Percentiles rank a stretch among this genome's conserved stretches.
These are phyloP conservation scores for Ustilago curta DNA, from an alignment of 1,284 basidiomycete genomes.

Conservation along the genomic window DNA sequence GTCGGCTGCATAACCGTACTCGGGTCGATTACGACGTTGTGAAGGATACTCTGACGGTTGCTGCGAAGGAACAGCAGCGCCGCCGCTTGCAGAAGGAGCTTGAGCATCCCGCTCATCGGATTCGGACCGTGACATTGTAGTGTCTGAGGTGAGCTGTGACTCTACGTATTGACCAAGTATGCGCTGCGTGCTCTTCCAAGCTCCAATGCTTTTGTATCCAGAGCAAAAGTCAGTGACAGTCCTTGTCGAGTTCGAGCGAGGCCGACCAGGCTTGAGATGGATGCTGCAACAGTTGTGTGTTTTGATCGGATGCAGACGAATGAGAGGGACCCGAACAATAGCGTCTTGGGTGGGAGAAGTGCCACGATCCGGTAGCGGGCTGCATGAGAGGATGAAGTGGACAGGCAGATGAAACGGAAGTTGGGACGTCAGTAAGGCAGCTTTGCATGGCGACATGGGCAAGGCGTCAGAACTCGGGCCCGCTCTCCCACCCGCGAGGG, in stretches of 20 bases:
- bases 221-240: neutral
- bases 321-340: conserved; percentile 22
- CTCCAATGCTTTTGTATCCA: too few species aligned
- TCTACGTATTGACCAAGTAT: neutral
- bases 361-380: conserved; percentile 12
- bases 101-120: conserved; percentile 28
- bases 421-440: conserved; percentile 22
- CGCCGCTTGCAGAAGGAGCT: conserved; percentile 10
- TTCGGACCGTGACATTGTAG: conserved; percentile 35
- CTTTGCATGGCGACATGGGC: conserved; percentile 16
- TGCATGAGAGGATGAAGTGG: conserved; percentile 25
- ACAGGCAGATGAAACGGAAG: conserved; percentile 15
- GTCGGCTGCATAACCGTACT: conserved; percentile 13
- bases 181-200: neutral
- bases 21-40: conserved; percentile 22
- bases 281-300: conserved; percentile 7
- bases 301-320: neutral
- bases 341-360: conserved; percentile 17
- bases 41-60: conserved; percentile 20
- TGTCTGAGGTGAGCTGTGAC: conserved; percentile 2
- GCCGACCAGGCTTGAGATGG: neutral
- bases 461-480: neutral
- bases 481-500: conserved; percentile 9
- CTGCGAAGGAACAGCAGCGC: conserved; percentile 21
- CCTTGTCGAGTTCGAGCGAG: neutral